phyloP scores from a whole-genome alignment of 192 early-diverging fungal genomes.

The Backusella tuberculispora region DNA sequence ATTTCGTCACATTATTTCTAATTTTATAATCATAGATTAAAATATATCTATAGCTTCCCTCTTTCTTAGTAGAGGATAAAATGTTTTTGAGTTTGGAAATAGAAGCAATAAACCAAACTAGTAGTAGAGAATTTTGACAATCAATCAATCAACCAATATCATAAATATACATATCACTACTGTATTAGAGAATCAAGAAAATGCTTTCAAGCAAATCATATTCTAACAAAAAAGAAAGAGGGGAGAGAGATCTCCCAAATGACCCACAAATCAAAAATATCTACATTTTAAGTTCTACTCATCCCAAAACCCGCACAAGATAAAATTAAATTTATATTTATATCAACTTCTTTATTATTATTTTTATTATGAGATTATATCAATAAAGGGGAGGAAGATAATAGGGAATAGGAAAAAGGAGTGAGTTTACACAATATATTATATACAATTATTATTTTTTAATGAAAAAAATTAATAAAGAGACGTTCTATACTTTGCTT shows the following conservation, averaged over 20 bases:
- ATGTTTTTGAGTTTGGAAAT: no score
- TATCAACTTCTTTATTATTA: not conserved
- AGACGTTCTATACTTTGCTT: constrained; percentile 58
- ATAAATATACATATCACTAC: no score
- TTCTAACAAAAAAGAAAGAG: not conserved
- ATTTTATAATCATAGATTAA: not conserved
- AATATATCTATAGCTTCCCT: not conserved
- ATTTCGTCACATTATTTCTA: constrained; percentile 9
- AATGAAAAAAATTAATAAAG: not conserved
- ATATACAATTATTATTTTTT: not conserved
- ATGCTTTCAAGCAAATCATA: not conserved
- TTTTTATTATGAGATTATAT: no score
- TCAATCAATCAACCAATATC: not conserved
- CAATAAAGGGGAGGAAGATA: not conserved
- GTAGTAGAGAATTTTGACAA: not conserved
- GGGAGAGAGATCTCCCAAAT: not conserved
- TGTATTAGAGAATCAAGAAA: not conserved
- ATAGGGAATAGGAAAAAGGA: not conserved
- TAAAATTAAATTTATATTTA: not conserved
- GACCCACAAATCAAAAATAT: not conserved
- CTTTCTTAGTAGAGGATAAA: no score
- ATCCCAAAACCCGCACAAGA: not conserved
- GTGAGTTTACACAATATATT: not conserved
- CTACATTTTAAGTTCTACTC: not conserved
- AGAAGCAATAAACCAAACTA: no score